phyloP scores from a whole-genome alignment of 768 basidiomycete genomes.

The Lepiota subincarnata region DNA sequence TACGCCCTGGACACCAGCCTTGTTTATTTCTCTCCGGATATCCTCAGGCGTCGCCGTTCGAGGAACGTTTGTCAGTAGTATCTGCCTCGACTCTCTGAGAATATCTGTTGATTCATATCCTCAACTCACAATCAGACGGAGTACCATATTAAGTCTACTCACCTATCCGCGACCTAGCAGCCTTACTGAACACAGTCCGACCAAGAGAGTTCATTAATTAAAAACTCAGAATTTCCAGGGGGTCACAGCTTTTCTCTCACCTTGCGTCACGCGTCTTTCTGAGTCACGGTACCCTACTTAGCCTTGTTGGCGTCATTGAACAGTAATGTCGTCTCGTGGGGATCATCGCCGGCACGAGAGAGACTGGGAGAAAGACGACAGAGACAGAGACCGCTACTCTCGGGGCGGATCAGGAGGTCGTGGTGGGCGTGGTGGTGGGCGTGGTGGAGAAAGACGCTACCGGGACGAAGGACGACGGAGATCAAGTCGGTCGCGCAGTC shows the following conservation, averaged over 20 bases:
- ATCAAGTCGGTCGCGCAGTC: conserved; percentile 48
- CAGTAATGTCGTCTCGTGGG: conserved; percentile 51
- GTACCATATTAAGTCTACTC: background rate
- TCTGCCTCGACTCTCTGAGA: conserved; percentile 30
- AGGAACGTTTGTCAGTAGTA: conserved; percentile 48
- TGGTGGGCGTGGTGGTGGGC: conserved; percentile 22
- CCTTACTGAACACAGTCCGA: background rate
- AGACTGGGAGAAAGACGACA: conserved; percentile 46
- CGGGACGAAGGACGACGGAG: conserved; percentile 43
- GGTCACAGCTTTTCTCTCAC: background rate
- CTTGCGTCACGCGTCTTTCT: conserved; percentile 2
- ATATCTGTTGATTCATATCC: conserved; percentile 10
- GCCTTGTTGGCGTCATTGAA: conserved; percentile 2
- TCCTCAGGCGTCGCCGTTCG: conserved; percentile 51
- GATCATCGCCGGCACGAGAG: conserved; percentile 57
- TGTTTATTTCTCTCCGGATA: conserved; percentile 40
- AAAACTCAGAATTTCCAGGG: background rate
- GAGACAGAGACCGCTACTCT: conserved; percentile 38
- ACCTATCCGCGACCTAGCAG: background rate
- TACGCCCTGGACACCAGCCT: conserved; percentile 41
- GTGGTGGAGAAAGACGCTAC: conserved; percentile 31
- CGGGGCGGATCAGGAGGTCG: conserved; percentile 27
- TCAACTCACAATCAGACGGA: background rate
- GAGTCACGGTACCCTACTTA: conserved; percentile 12
- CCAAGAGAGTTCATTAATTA: background rate